phyloP scores from a whole-genome alignment of 148 eudicot species.

The Beta vulgaris region DNA sequence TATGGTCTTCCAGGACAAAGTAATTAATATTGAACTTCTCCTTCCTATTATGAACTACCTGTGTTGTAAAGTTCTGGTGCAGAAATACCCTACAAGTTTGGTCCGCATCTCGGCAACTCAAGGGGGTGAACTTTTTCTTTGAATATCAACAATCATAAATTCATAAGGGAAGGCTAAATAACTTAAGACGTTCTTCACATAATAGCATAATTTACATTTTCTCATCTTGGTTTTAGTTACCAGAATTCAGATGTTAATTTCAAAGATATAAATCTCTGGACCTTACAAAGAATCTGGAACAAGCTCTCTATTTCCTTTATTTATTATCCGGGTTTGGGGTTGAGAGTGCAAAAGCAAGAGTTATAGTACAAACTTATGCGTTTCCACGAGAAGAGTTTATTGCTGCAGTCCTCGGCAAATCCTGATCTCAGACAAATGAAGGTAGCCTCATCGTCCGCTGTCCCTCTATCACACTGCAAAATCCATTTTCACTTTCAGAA shows the following conservation, averaged over 20 bases:
- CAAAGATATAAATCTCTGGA: too few species aligned
- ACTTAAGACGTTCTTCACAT: too few species aligned
- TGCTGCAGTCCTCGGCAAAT: not conserved
- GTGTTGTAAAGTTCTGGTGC: too few species aligned
- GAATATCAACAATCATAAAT: not conserved
- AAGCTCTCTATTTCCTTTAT: not conserved
- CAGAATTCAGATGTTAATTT: not conserved
- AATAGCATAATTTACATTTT: too few species aligned
- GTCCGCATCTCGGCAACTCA: too few species aligned
- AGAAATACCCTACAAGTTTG: too few species aligned
- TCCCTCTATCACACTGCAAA: slow-evolving; percentile 51
- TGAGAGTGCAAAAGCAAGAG: not conserved
- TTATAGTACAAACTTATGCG: not conserved
- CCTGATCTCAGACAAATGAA: slow-evolving; percentile 16
- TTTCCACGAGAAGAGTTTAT: not conserved
- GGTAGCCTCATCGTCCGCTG: slow-evolving; percentile 54
- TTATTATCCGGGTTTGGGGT: not conserved
- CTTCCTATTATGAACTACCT: too few species aligned
- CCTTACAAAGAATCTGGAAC: not conserved
- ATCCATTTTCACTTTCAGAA: not conserved
- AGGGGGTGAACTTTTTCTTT: too few species aligned
- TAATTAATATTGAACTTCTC: too few species aligned
- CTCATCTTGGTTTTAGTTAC: not conserved
- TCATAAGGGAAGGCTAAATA: not conserved
- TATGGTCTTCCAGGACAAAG: too few species aligned